Evolutionary conservation across 345 rosid genomes (phyloP).

Genomic region (Gossypium stocksii): DNA sequence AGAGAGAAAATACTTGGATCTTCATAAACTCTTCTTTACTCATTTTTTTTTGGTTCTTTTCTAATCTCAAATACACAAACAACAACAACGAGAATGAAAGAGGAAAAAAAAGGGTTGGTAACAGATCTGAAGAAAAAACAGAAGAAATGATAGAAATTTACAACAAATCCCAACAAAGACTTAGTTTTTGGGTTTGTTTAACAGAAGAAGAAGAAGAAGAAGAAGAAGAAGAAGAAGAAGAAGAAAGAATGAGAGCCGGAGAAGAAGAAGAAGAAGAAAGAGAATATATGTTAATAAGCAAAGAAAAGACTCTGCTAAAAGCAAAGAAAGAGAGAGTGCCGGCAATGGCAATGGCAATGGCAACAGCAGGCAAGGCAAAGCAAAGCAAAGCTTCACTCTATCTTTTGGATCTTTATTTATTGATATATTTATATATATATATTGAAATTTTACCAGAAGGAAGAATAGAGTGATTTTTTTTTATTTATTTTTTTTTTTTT

Average conservation of each 20-base stretch:
- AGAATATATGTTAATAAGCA: not conserved
- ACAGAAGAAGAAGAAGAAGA: conserved; percentile 11
- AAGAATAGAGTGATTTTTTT: not conserved
- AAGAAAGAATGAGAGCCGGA: conserved; percentile 9
- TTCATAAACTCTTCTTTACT: conserved; percentile 98
- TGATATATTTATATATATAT: not conserved
- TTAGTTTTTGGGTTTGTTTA: conserved; percentile 14
- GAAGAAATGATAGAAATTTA: conserved; percentile 5
- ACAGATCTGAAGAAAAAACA: conserved; percentile 47
- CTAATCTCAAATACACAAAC: conserved; percentile 14
- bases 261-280: not conserved
- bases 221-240: not conserved
- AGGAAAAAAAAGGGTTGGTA: not conserved
- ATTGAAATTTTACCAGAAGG: not conserved
- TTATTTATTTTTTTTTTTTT: no score
- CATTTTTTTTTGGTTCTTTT: conserved; percentile 37
- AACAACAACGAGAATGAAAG: conserved; percentile 14
- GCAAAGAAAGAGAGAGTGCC: not conserved
- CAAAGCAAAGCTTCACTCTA: conserved; percentile 17
- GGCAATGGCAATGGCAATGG: not conserved
- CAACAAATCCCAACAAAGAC: conserved; percentile 14
- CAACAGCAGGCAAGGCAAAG: not conserved
- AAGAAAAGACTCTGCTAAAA: not conserved
- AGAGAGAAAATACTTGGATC: conserved; percentile 60
- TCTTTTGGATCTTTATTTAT: conserved; percentile 35